These are phyloP conservation scores for Anisodus acutangulus DNA, from an alignment of 257 asterid species.

Conservation along the genomic window DNA sequence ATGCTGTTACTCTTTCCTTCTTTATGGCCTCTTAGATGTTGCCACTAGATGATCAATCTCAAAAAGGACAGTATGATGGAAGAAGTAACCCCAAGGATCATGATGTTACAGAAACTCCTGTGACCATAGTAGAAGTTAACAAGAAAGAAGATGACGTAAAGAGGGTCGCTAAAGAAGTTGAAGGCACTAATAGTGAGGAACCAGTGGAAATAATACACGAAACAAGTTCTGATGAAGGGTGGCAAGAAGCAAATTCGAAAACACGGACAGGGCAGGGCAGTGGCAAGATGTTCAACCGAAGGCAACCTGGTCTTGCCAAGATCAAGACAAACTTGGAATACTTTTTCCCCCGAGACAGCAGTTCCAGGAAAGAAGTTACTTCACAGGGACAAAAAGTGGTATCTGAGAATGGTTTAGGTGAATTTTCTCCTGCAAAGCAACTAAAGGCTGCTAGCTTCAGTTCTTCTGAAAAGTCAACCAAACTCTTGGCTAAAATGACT, in stretches of 20 bases:
- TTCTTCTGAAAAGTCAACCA: constrained; percentile 53
- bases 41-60: constrained; percentile 60
- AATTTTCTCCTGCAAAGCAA: constrained; percentile 53
- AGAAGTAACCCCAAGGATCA: constrained; percentile 45
- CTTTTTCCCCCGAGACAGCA: constrained; percentile 55
- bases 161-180: constrained; percentile 41
- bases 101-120: constrained; percentile 41
- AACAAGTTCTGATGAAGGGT: constrained; percentile 77
- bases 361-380: constrained; percentile 57
- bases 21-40: constrained; percentile 57
- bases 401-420: constrained; percentile 51
- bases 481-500: constrained; percentile 48
- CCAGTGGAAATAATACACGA: constrained; percentile 54
- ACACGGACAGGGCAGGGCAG: constrained; percentile 67
- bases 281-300: constrained; percentile 62
- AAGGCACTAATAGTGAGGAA: constrained; percentile 36
- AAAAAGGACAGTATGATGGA: constrained; percentile 53
- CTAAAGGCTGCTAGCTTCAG: constrained; percentile 41
- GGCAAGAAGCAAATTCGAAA: constrained; percentile 94
- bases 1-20: constrained; percentile 21
- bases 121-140: constrained; percentile 42
- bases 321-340: constrained; percentile 58
- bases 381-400: constrained; percentile 59
- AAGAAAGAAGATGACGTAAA: constrained; percentile 48
- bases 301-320: constrained; percentile 73